Percentiles rank a stretch among this genome's conserved stretches.
Conservation (phyloP, 805 yeast genomes). For the Jamesozyma gamospora region DNA sequence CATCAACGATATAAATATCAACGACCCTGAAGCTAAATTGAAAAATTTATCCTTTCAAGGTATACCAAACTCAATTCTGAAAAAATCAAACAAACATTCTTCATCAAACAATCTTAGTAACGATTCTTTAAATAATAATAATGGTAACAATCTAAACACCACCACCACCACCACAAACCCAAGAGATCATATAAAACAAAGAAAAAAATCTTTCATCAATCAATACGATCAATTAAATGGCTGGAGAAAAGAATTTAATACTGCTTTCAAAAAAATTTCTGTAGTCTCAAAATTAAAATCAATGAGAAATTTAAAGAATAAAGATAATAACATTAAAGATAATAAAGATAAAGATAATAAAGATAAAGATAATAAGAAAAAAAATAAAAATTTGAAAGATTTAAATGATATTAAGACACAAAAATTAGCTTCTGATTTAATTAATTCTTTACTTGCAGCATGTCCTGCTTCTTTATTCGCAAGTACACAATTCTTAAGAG, state of each 20-base stretch:
- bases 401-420: constrained; percentile 11
- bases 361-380: not conserved
- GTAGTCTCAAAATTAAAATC: constrained; percentile 12
- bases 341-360: not conserved
- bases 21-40: constrained; percentile 21
- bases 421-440: constrained; percentile 33
- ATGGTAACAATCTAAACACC: not conserved
- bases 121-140: not conserved
- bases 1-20: not conserved
- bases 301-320: constrained; percentile 1
- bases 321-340: no score
- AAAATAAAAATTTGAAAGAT: not conserved
- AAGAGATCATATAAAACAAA: not conserved
- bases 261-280: constrained; percentile 20
- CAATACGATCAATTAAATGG: constrained; percentile 1
- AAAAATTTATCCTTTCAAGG: constrained; percentile 26
- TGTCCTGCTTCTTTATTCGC: constrained; percentile 66
- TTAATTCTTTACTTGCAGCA: constrained; percentile 50
- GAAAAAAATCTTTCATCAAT: constrained; percentile 5
- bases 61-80: constrained; percentile 22
- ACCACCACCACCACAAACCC: not conserved
- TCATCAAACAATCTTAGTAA: not conserved
- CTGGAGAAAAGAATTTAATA: constrained; percentile 25
- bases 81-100: not conserved
- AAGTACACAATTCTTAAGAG: constrained; percentile 64